Evolutionary conservation across 2,329 filamentous ascomycete species (phyloP).

Genomic region (Alternaria solani): DNA sequence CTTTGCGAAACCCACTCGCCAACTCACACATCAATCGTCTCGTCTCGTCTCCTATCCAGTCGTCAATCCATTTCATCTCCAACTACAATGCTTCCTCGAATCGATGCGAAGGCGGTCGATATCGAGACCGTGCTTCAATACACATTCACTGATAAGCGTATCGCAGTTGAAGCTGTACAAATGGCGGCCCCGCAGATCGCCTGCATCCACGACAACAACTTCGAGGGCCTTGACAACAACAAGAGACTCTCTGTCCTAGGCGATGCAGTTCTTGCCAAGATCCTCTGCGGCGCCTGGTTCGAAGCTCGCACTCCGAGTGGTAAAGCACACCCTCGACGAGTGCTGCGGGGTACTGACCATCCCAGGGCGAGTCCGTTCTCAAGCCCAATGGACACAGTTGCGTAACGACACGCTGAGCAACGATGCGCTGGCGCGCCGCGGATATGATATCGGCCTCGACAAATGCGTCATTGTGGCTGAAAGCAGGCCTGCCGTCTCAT

Average conservation of each 20-base stretch:
- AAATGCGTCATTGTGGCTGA: constrained; percentile 9
- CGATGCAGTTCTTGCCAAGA: constrained; percentile 11
- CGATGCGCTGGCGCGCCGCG: constrained; percentile 2
- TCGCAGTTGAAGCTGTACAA: constrained; percentile 22
- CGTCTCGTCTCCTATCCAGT: background rate
- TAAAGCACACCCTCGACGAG: background rate
- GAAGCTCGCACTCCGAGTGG: constrained; percentile 6
- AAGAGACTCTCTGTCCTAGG: constrained; percentile 22
- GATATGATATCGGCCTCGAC: constrained; percentile 4
- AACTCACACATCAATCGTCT: background rate
- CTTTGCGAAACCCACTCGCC: background rate
- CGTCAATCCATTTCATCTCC: background rate
- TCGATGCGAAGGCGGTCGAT: background rate
- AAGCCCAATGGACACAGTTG: constrained; percentile 12
- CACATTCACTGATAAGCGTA: constrained; percentile 17
- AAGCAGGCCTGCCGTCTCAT: constrained; percentile 5
- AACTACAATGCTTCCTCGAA: background rate
- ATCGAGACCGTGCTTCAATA: constrained; percentile 16
- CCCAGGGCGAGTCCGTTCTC: background rate
- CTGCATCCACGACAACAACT: background rate
- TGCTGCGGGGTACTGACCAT: background rate
- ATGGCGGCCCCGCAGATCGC: constrained; percentile 12
- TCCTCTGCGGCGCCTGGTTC: constrained; percentile 23
- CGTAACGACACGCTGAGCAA: constrained; percentile 11
- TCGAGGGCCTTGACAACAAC: constrained; percentile 9